Percentiles rank a stretch among this genome's conserved stretches.
phyloP scores from a whole-genome alignment of 2,329 filamentous ascomycete species.

The Fusarium oxysporum region DNA sequence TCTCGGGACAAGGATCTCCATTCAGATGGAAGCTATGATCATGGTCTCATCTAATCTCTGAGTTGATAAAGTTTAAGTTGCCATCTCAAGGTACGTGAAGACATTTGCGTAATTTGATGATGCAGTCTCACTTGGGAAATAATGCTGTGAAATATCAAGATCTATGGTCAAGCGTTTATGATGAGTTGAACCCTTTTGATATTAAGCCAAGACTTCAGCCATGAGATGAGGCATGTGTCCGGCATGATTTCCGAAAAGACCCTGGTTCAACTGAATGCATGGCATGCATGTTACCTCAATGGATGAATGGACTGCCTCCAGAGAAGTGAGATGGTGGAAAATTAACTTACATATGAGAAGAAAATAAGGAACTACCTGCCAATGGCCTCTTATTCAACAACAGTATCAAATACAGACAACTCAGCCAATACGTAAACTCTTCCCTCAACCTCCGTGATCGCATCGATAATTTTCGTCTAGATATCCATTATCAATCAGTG shows the following conservation, averaged over 20 bases:
- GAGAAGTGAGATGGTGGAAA: too few relatives aligned
- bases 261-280: conserved; percentile 10
- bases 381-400: not conserved
- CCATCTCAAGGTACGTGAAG: not conserved
- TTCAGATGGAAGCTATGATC: not conserved
- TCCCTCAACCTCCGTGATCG: conserved; percentile 20
- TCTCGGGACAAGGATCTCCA: not conserved
- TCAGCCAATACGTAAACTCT: not conserved
- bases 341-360: not conserved
- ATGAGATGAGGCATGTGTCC: conserved; percentile 8
- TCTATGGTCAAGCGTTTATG: not conserved
- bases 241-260: conserved; percentile 20
- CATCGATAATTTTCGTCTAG: conserved; percentile 8
- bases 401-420: not conserved
- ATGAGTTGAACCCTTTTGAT: not conserved
- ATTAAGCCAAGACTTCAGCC: conserved; percentile 15
- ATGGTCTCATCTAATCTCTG: conserved; percentile 11
- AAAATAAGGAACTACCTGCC: not conserved
- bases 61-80: not conserved
- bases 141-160: not conserved
- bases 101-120: not conserved
- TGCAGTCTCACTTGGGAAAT: not conserved
- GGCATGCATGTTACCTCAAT: not conserved
- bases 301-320: not conserved
- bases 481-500: conserved; percentile 38